phyloP scores from a whole-genome alignment of 331 rosid genomes.

The Spiraea crenata region DNA sequence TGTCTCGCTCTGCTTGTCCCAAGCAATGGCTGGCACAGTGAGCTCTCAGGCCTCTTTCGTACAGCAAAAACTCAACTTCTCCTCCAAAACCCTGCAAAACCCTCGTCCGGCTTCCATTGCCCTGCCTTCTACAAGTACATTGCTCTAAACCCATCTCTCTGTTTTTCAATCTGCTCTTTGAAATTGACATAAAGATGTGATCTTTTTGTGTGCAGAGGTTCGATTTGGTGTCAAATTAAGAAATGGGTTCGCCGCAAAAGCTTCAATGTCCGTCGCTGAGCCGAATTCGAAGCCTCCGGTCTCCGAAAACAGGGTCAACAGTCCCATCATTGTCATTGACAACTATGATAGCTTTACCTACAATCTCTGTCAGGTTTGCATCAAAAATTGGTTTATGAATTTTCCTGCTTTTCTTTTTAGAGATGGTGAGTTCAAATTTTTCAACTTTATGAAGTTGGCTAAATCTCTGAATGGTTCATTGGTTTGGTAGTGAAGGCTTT shows the following conservation, averaged over 20 bases:
- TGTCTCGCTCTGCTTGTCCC: not conserved
- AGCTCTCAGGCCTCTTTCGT: constrained; percentile 5
- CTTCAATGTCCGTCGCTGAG: constrained; percentile 33
- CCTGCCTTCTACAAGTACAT: not conserved
- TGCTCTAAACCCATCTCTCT: not conserved
- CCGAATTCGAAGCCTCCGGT: constrained; percentile 27
- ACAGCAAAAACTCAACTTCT: constrained; percentile 17
- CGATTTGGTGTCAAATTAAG: constrained; percentile 26
- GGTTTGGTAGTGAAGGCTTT: constrained; percentile 1
- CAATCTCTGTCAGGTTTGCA: constrained; percentile 89
- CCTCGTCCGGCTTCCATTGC: constrained; percentile 3
- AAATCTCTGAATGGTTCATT: not conserved
- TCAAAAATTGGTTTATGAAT: not conserved
- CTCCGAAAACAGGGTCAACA: constrained; percentile 31
- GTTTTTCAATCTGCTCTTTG: not conserved
- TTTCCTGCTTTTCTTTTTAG: not conserved
- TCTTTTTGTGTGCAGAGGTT: constrained; percentile 29
- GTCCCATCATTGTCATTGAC: constrained; percentile 81
- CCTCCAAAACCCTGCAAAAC: constrained; percentile 21
- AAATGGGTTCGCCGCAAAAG: constrained; percentile 48
- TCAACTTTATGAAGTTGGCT: not conserved
- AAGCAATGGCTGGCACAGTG: constrained; percentile 31
- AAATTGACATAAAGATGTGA: constrained; percentile 1
- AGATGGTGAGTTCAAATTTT: not conserved
- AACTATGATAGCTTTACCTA: constrained; percentile 95